Conservation (phyloP, 208 protist genomes). For the Leishmania turanica region DNA sequence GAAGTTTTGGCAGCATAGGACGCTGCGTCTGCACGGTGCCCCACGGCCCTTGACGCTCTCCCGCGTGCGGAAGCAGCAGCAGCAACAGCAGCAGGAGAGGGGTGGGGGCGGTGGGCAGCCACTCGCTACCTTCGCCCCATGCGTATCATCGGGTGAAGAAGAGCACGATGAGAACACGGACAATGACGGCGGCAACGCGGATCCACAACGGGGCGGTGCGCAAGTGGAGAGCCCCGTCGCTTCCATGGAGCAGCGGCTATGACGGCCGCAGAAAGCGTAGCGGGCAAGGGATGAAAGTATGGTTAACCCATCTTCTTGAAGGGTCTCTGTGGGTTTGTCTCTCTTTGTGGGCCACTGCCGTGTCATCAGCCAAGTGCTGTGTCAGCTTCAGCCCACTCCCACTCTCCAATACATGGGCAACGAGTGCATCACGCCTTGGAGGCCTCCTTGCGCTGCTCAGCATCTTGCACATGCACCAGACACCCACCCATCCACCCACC, state of each 20-base stretch:
- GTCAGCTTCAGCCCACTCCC: background rate
- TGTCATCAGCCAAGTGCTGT: background rate
- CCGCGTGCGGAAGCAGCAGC: conserved; percentile 29
- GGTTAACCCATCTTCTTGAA: background rate
- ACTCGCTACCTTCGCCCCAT: conserved; percentile 12
- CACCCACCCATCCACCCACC: background rate
- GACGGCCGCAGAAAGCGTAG: background rate
- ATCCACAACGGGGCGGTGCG: background rate
- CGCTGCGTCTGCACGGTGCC: conserved; percentile 30
- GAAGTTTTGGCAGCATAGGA: conserved; percentile 38
- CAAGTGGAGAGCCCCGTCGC: background rate
- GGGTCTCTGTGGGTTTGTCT: background rate
- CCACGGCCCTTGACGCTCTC: conserved; percentile 40
- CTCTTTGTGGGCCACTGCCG: background rate
- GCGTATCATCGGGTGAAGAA: conserved; percentile 26
- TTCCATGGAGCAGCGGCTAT: background rate
- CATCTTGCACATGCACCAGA: background rate
- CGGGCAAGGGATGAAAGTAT: background rate
- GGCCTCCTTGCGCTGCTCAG: background rate
- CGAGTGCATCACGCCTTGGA: background rate
- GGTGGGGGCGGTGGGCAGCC: background rate
- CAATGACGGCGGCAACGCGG: background rate
- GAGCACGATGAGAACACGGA: conserved; percentile 9
- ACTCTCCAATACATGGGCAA: background rate
- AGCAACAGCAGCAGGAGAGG: background rate